Base-by-base conservation (phyloP, 345 rosid genomes). In the Eucalyptus curtisii region DNA sequence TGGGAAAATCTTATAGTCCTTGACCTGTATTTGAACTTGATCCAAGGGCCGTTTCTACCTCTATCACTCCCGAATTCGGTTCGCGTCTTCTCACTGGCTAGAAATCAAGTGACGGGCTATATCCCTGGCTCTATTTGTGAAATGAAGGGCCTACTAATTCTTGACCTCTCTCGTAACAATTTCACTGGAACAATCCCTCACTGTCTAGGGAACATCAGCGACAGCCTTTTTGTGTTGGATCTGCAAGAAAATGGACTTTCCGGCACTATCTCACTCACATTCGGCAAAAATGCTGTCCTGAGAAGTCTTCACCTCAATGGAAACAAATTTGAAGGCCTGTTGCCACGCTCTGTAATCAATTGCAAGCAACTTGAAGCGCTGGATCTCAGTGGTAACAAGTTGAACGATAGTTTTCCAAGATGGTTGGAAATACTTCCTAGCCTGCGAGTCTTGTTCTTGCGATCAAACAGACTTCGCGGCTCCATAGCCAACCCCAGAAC, bases 361-460 rank as follows among this genome's bases (percentile, higher is more conserved):
- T 53, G 57, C 25, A 53, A 53, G 57, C 57, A 53, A 19, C 57
- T 53, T 20, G 57, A 19, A 53, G 25, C 10, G 25, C 25, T 53
- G 57, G 57, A 53, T 53, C 57, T 53, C 57, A 20, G 25, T 19
- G 57, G 57, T 53, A 53, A 53, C 57, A 53, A 53, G 25, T 53
- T 53, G 57, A 53, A 20, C 57, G 57, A 53, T 4, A 53, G 25
- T 53, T 53, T 53, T 5, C 57, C 57, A 3, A 19, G 40, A 25
- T 90, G 91, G 92, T 37, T 92, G 40, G 89, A 48, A 42, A 14
- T 68, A 20, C 90, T 92, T 66, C 89, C 87, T 0, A 19, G 89
- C 19, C 49, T 92, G 5, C 49, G 47, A 17, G 76, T 90, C 37
- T 80, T 92, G 7, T 17, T 88, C 19, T n/a, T 92, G 64, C 40